Conservation (phyloP, 768 basidiomycete species). For the Chalciporus sphaerocephalus region DNA sequence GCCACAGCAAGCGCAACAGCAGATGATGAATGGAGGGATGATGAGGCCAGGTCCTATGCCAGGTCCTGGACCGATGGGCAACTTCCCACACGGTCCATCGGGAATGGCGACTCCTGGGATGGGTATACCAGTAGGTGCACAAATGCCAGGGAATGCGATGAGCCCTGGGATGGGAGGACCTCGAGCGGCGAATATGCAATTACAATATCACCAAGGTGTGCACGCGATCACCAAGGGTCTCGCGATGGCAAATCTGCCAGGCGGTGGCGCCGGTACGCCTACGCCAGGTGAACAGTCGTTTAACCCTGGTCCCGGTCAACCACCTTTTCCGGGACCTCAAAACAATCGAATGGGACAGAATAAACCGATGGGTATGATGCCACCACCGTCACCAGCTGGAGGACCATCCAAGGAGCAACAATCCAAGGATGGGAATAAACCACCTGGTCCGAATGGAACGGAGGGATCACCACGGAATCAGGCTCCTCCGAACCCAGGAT, state of each 20-base stretch:
- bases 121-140: slow-evolving; percentile 32
- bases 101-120: slow-evolving; percentile 31
- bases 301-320: slow-evolving; percentile 30
- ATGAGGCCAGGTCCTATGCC: slow-evolving; percentile 33
- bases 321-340: slow-evolving; percentile 33
- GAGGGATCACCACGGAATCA: slow-evolving; percentile 45
- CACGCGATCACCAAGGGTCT: slow-evolving; percentile 34
- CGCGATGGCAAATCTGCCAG: slow-evolving; percentile 27
- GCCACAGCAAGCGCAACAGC: slow-evolving; percentile 34
- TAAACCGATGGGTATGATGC: slow-evolving; percentile 43
- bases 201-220: slow-evolving; percentile 39
- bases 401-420: slow-evolving; percentile 30
- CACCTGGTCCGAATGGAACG: slow-evolving; percentile 25
- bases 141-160: slow-evolving; percentile 30
- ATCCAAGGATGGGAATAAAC: slow-evolving; percentile 32
- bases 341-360: slow-evolving; percentile 28
- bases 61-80: slow-evolving; percentile 32
- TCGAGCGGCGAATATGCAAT: slow-evolving; percentile 25
- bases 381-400: slow-evolving; percentile 49
- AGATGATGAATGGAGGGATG: slow-evolving; percentile 40
- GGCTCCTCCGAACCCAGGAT: slow-evolving; percentile 28
- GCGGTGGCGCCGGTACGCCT: slow-evolving; percentile 42
- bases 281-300: slow-evolving; percentile 43
- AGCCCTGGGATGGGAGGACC: slow-evolving; percentile 36
- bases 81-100: slow-evolving; percentile 29